Percentiles rank a stretch among this genome's conserved stretches.
Conservation (phyloP, 2,329 filamentous ascomycete genomes). For the Waltergamsia citrina region DNA sequence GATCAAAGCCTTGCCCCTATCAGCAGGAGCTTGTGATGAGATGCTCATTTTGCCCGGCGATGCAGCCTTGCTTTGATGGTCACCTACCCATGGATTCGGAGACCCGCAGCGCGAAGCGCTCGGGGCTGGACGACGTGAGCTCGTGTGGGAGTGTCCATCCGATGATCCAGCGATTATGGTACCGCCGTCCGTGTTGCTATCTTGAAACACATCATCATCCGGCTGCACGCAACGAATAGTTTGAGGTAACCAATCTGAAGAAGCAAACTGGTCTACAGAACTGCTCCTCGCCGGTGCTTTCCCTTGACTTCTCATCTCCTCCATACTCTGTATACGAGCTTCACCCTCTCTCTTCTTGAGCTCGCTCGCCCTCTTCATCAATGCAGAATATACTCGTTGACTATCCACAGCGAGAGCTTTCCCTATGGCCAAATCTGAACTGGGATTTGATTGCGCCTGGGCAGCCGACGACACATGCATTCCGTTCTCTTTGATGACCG, state of each 20-base stretch:
- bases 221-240: constrained; percentile 22
- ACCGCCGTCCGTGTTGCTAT: constrained; percentile 1
- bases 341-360: constrained; percentile 23
- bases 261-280: constrained; percentile 7
- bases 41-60: not conserved
- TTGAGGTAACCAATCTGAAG: constrained; percentile 11
- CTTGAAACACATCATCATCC: constrained; percentile 22
- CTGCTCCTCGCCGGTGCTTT: constrained; percentile 7
- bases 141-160: no score
- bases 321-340: constrained; percentile 1
- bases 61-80: not conserved
- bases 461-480: constrained; percentile 26
- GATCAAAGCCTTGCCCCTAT: constrained; percentile 1
- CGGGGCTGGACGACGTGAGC: no score
- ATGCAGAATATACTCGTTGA: constrained; percentile 51
- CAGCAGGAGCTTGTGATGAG: not conserved
- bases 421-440: constrained; percentile 5
- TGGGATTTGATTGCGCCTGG: constrained; percentile 12
- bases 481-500: constrained; percentile 52
- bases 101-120: not conserved
- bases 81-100: constrained; percentile 2
- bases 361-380: constrained; percentile 42
- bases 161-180: not conserved
- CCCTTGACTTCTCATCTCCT: constrained; percentile 3
- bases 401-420: constrained; percentile 31